Evolutionary conservation across 495 filamentous ascomycete species (phyloP), one percentile per base, ranked within the genome.

Genomic region (Copromyces sp.): DNA sequence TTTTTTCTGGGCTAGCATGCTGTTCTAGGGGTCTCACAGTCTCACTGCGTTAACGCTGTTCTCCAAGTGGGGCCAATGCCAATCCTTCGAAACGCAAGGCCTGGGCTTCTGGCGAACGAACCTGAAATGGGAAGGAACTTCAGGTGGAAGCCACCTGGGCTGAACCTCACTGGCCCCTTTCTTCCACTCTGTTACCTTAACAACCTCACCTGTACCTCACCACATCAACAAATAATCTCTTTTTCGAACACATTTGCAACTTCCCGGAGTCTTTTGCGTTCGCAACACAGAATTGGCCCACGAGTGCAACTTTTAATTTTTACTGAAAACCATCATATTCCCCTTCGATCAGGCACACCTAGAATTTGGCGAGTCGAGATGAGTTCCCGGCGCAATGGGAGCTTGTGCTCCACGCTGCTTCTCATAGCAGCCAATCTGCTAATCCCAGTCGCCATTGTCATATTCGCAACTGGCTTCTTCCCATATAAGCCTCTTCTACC

Each of bases 401-500:
- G 77, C 44, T 65, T 79, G 37, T 70, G 77, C 73, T 81, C 82
- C 72, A 78, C 78, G 72, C 68, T 84, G 16, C 80, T 88, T 74
- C 84, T 89, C 70, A 77, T 90, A 71, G 86, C 85, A 78, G 88
- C 89, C 69, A 98, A 99, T 83, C 17, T 92, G 17, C 82, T 98
- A 32, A 88, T 97, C 39, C 92, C 92, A 3, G 73, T 92, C 45
- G 90, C 93, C 47, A 89, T 98, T 68, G 73, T 96, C 59, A 82
- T 90, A 70, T 99, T 99, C 80, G 94, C 93, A 8, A 88, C 90
- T 4, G 95, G 96, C 17, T 99, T 98, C 85, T 98, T 99, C 78
- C 95, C 95, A 17, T 97, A 98, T 82, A 99, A 98, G 77, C 92
- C 95, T 4, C 90, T 98, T 72, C 85, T 98, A 32, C 88, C 94